phyloP scores from a whole-genome alignment of 73 alveolate species.

The Stentor coeruleus region DNA sequence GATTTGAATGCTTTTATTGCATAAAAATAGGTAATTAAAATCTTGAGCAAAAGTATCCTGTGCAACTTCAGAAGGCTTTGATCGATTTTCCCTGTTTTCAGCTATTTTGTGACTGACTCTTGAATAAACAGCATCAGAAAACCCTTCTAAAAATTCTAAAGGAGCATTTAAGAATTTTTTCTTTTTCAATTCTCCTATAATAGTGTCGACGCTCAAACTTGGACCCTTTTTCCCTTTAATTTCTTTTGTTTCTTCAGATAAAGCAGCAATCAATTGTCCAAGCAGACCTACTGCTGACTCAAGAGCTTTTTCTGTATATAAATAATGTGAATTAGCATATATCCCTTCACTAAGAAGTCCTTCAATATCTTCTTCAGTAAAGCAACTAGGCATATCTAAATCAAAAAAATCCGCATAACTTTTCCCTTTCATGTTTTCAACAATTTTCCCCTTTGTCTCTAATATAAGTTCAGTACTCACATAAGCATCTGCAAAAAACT shows the following conservation, averaged over 20 bases:
- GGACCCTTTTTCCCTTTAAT: neutral
- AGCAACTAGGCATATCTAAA: neutral
- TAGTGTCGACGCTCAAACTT: neutral
- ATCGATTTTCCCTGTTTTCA: neutral
- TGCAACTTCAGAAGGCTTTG: neutral
- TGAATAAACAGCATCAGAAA: neutral
- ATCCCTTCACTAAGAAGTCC: neutral
- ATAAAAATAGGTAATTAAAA: neutral
- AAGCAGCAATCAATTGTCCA: neutral
- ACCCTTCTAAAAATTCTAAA: neutral
- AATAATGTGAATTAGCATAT: neutral
- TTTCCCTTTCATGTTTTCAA: neutral
- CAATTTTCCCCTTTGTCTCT: neutral
- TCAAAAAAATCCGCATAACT: neutral
- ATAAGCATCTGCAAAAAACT: neutral
- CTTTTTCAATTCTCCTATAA: neutral
- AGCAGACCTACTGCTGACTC: neutral
- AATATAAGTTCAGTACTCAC: neutral
- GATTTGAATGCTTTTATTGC: neutral
- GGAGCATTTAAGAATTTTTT: neutral
- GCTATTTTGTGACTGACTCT: neutral
- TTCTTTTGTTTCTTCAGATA: constrained; percentile 10
- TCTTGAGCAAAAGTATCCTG: neutral
- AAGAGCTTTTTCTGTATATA: neutral
- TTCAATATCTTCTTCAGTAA: constrained; percentile 8